These are phyloP conservation scores for Alternaria sp. DNA, from an alignment of 2,329 filamentous ascomycete species.

Conservation along the genomic window DNA sequence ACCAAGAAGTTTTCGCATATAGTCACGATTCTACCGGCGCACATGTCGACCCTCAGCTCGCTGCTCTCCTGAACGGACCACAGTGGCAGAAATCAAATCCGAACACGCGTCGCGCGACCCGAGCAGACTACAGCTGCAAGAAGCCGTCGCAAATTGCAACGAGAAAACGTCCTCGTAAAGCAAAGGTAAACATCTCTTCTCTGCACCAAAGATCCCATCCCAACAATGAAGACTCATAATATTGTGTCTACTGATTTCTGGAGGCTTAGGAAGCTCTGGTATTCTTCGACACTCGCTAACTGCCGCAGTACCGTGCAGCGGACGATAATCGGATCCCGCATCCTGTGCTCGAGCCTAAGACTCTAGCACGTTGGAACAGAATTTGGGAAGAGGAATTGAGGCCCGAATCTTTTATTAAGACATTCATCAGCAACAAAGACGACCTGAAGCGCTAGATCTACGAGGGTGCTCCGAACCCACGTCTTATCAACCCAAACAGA, in stretches of 20 bases:
- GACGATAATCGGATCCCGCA: background rate
- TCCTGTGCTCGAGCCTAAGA: background rate
- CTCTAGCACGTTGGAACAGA: constrained; percentile 10
- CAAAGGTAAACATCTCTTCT: background rate
- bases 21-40: background rate
- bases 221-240: background rate
- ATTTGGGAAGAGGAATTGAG: constrained; percentile 10
- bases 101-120: constrained; percentile 6
- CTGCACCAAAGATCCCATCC: background rate
- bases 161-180: background rate
- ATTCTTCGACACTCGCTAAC: constrained; percentile 9
- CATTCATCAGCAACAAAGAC: constrained; percentile 23
- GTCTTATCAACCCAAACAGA: constrained; percentile 2
- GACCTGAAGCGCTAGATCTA: constrained; percentile 25
- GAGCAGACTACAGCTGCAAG: constrained; percentile 17
- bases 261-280: background rate
- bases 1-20: background rate
- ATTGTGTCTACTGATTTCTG: background rate
- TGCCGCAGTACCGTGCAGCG: constrained; percentile 2
- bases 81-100: constrained; percentile 14
- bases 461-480: constrained; percentile 14
- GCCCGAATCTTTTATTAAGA: constrained; percentile 14
- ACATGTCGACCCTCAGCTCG: background rate
- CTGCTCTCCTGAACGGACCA: constrained; percentile 5
- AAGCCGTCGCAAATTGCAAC: background rate